Evolutionary conservation across 495 filamentous ascomycete genomes (phyloP), one percentile per base, ranked within the genome.

Genomic region (Daldinia grandis): DNA sequence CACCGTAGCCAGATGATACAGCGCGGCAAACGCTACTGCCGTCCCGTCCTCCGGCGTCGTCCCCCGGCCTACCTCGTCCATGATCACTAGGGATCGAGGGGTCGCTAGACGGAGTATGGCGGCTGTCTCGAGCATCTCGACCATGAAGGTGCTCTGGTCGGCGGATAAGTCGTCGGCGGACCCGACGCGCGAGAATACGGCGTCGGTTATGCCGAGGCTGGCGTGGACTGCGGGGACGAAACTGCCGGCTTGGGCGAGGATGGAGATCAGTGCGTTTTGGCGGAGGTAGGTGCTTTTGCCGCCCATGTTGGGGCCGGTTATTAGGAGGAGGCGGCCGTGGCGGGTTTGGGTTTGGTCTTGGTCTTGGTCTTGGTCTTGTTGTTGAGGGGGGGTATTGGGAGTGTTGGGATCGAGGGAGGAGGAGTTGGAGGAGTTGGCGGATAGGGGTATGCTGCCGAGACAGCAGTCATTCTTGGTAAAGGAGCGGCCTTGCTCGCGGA

Each of bases 221-320:
- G 92, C 94, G 77, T 93, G 90, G 40, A 89, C 85, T 2, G 95
- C 95, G 1, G 95, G 95, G 0, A 99, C 95, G 73, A 93, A 98
- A 37, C 89, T 93, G 1, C 95, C 95, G 0, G 92, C 89, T 77
- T 99, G 95, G 0, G 96, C 94, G 8, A 99, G 86, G 62, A 99
- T 92, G 5, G 91, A 92, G 72, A 98, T 96, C 61, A 99, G 82
- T 1, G 95, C 95, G 79, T 97, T 98, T 63, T 98, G 95, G 2
- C 96, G 90, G 3, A 99, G 83, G 75, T 96, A 99, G 0, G 95
- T 99, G 76, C 90, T 93, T 80, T 99, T 99, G 30, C 95, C 95
- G 5, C 90, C 96, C 95, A 99, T 99, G 81, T 99, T 99, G n/a
- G 96, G 95, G 0, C 95, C 95, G 0, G 95, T 98, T 68, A 99